Evolutionary conservation across 2,329 filamentous ascomycete genomes (phyloP).

Genomic region (Fusarium sacchari): DNA sequence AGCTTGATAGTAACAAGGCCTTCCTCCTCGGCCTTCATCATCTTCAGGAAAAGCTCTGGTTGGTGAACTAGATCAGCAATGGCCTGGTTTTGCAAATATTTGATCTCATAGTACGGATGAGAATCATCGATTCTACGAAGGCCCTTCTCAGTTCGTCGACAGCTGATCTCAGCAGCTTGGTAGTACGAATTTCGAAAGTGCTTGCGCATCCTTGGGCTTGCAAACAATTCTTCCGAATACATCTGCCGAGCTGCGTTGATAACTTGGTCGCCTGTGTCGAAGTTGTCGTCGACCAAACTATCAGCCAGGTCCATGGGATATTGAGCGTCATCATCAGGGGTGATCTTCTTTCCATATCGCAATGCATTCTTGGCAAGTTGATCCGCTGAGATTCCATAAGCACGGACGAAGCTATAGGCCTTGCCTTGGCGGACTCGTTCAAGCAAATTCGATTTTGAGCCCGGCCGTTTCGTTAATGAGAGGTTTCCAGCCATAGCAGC

Average conservation of each 20-base stretch:
- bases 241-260: constrained; percentile 83
- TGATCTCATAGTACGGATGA: constrained; percentile 97
- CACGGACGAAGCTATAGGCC: constrained; percentile 83
- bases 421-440: constrained; percentile 85
- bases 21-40: constrained; percentile 97
- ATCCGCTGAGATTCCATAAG: constrained; percentile 90
- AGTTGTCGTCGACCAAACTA: constrained; percentile 75
- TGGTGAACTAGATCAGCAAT: constrained; percentile 82
- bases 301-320: constrained; percentile 90
- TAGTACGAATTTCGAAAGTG: constrained; percentile 87
- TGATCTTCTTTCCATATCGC: constrained; percentile 78
- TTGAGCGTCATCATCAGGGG: constrained; percentile 84
- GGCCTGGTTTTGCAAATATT: constrained; percentile 92
- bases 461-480: constrained; percentile 80
- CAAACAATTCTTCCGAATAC: constrained; percentile 90
- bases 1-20: constrained; percentile 89
- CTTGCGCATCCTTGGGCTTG: constrained; percentile 89
- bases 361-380: constrained; percentile 88
- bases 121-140: constrained; percentile 92
- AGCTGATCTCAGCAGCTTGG: constrained; percentile 83
- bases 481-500: constrained; percentile 69
- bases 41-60: constrained; percentile 92
- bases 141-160: constrained; percentile 91
- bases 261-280: constrained; percentile 78
- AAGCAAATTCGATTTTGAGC: constrained; percentile 81